Conservation (phyloP, 352 stramenopile species). For the Pythium phragmitis region DNA sequence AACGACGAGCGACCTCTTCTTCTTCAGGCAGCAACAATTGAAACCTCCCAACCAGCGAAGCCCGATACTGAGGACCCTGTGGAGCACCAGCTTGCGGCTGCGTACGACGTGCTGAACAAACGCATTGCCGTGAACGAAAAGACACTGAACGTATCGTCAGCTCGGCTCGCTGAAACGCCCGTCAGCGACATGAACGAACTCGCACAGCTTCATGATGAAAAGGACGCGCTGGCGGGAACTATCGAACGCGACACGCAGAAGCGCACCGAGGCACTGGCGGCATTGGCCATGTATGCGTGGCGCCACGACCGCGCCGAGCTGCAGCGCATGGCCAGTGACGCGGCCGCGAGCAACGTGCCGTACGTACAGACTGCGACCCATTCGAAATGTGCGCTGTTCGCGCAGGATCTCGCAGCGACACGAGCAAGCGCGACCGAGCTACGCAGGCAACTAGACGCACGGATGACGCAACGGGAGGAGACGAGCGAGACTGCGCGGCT, state of each 20-base stretch:
- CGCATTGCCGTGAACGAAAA: slow-evolving; percentile 34
- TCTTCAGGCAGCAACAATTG: background rate
- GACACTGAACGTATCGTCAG: slow-evolving; percentile 33
- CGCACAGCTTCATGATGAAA: slow-evolving; percentile 39
- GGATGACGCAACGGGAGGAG: slow-evolving; percentile 1
- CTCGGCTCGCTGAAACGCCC: slow-evolving; percentile 26
- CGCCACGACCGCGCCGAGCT: background rate
- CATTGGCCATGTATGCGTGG: slow-evolving; percentile 34
- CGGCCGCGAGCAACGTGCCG: slow-evolving; percentile 7
- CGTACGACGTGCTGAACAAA: slow-evolving; percentile 17
- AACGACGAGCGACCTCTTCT: background rate
- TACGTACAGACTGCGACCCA: slow-evolving; percentile 13
- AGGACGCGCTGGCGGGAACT: slow-evolving; percentile 36
- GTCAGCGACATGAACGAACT: slow-evolving; percentile 26
- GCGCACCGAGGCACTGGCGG: slow-evolving; percentile 34
- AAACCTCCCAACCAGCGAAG: background rate
- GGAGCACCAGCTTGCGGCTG: slow-evolving; percentile 2
- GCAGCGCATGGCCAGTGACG: background rate
- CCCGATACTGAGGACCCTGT: slow-evolving; percentile 5
- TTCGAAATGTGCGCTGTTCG: slow-evolving; percentile 8
- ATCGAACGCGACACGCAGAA: slow-evolving; percentile 34
- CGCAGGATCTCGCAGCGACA: slow-evolving; percentile 2
- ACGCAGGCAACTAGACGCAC: slow-evolving; percentile 2
- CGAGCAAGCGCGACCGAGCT: background rate
- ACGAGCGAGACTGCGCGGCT: slow-evolving; percentile 5